A percentile compares a stretch with the other conserved stretches of the same genome.
Conservation (phyloP, 139 green algal species). For the Tetraselmis chui region DNA sequence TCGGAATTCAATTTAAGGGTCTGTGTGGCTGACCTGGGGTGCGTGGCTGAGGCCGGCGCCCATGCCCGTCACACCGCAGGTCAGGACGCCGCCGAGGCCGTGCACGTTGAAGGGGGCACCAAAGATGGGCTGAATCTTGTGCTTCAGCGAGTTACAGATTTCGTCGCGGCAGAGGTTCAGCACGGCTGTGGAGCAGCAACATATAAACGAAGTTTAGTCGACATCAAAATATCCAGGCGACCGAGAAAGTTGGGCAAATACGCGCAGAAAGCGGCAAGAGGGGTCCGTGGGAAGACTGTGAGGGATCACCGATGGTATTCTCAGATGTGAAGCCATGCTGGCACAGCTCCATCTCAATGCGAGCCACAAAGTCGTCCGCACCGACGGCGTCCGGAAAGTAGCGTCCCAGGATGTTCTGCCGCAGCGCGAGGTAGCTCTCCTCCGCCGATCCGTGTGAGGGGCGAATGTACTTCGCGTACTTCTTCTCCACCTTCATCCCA, state of each 20-base stretch:
- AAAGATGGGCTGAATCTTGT: background rate
- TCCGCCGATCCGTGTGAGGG: conserved; percentile 5
- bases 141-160: background rate
- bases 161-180: conserved; percentile 8
- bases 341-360: conserved; percentile 3
- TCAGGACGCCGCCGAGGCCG: background rate
- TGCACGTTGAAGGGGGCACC: background rate
- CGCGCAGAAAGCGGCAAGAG: background rate
- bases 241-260: background rate
- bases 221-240: background rate
- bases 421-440: conserved; percentile 13
- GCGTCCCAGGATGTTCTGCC: conserved; percentile 13
- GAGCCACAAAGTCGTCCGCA: conserved; percentile 3
- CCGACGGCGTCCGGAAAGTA: conserved; percentile 1
- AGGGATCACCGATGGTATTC: conserved; percentile 1
- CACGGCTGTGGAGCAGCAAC: background rate
- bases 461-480: background rate
- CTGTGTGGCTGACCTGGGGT: too few species aligned
- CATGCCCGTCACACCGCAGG: conserved; percentile 11
- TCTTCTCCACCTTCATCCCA: background rate
- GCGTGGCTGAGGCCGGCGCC: conserved; percentile 3
- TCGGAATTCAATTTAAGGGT: too few species aligned
- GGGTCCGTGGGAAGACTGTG: background rate
- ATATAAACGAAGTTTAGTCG: background rate
- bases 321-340: conserved; percentile 2